These are phyloP conservation scores for Lachancea meyersii DNA, from an alignment of 805 yeast species.

Conservation along the genomic window DNA sequence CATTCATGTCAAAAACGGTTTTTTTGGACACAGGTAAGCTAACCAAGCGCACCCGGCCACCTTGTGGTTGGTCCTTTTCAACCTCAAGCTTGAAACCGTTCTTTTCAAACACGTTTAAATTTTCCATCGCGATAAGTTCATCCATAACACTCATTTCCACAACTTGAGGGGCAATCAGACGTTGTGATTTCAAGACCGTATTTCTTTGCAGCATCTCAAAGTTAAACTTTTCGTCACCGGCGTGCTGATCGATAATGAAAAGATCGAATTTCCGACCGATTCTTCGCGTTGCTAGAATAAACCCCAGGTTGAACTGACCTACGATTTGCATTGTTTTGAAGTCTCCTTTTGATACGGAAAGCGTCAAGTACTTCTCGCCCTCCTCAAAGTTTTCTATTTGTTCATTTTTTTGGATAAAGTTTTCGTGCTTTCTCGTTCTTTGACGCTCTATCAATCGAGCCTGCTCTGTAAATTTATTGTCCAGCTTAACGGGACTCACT, in stretches of 20 bases:
- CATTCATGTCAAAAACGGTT: conserved; percentile 53
- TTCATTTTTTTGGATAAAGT: conserved; percentile 27
- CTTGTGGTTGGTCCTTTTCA: conserved; percentile 48
- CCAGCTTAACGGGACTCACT: neutral
- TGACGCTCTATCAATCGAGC: neutral
- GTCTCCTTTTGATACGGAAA: conserved; percentile 64
- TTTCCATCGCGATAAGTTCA: conserved; percentile 62
- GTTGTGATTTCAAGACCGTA: conserved; percentile 60
- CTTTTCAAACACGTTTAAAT: conserved; percentile 47
- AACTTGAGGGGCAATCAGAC: conserved; percentile 50
- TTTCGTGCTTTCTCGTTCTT: conserved; percentile 1
- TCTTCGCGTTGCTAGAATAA: conserved; percentile 66
- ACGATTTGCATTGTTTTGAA: conserved; percentile 69
- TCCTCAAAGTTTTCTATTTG: conserved; percentile 41
- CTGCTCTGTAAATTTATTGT: neutral
- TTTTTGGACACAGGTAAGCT: conserved; percentile 72
- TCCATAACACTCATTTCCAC: conserved; percentile 73
- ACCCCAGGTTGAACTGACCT: conserved; percentile 95
- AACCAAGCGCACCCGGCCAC: conserved; percentile 46
- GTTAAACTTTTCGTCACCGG: conserved; percentile 91
- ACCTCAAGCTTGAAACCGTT: conserved; percentile 71
- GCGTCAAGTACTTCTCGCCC: conserved; percentile 53
- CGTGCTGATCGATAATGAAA: conserved; percentile 94
- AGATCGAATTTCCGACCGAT: conserved; percentile 44
- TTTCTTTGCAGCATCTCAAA: conserved; percentile 63